phyloP scores from a whole-genome alignment of 1,139 yeast species.

The Kodamaea plutei region DNA sequence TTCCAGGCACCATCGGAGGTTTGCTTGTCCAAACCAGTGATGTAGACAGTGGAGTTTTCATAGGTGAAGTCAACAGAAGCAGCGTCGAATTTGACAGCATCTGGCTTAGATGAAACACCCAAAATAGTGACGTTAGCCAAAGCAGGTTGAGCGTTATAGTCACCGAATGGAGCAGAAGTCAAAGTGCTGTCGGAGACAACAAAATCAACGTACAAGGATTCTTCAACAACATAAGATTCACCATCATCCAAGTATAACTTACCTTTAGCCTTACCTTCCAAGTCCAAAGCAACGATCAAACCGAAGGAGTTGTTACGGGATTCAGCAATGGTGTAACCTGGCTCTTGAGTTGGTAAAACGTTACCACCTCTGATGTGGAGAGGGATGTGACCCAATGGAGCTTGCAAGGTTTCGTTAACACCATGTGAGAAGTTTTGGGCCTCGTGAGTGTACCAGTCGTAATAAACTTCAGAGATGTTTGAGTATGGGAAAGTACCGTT shows the following conservation, averaged over 20 bases:
- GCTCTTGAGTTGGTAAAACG: conserved; percentile 24
- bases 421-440: conserved; percentile 19
- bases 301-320: conserved; percentile 28
- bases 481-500: conserved; percentile 24
- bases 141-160: conserved; percentile 17
- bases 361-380: conserved; percentile 20
- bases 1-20: conserved; percentile 7
- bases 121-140: conserved; percentile 23
- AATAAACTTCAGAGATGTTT: conserved; percentile 20
- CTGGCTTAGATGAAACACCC: conserved; percentile 21
- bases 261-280: conserved; percentile 16
- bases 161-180: conserved; percentile 17
- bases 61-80: conserved; percentile 12
- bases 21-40: conserved; percentile 15
- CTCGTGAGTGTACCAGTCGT: conserved; percentile 30
- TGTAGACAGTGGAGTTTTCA: conserved; percentile 13
- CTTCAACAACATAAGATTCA: conserved; percentile 18
- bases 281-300: conserved; percentile 25
- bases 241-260: conserved; percentile 26
- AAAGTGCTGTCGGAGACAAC: conserved; percentile 13
- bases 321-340: conserved; percentile 26
- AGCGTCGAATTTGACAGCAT: conserved; percentile 17
- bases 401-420: conserved; percentile 18
- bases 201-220: conserved; percentile 18
- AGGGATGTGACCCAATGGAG: conserved; percentile 24